A percentile compares a stretch with the other conserved stretches of the same genome.
phyloP scores from a whole-genome alignment of 129 eudicot genomes.

The Chrysanthemum seticuspe region DNA sequence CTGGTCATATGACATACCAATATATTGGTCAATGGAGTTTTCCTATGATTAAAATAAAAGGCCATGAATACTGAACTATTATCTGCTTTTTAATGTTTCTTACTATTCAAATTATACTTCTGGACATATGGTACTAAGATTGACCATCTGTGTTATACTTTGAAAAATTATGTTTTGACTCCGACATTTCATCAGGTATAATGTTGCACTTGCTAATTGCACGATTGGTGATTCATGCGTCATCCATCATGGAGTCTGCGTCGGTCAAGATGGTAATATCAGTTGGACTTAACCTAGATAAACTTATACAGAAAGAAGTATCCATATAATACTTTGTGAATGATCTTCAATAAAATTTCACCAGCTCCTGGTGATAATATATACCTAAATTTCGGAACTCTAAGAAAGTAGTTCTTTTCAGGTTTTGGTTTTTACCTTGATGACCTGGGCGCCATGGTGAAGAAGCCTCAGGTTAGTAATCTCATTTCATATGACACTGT shows the following conservation, averaged over 20 bases:
- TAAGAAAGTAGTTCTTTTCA: slow-evolving; percentile 30
- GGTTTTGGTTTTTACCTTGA: slow-evolving; percentile 86
- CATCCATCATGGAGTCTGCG: slow-evolving; percentile 84
- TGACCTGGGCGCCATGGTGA: slow-evolving; percentile 64
- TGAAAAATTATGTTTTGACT: not conserved
- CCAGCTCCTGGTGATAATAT: not conserved
- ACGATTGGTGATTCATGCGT: slow-evolving; percentile 70
- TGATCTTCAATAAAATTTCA: not conserved
- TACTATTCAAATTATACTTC: not conserved
- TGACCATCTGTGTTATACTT: not conserved
- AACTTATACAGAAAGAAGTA: not conserved
- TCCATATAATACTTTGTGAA: not conserved
- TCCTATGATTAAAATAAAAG: not conserved
- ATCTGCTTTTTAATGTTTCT: not conserved
- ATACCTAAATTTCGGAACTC: not conserved
- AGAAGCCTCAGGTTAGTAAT: slow-evolving; percentile 83
- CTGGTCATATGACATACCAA: not conserved
- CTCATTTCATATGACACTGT: not conserved
- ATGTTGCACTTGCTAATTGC: slow-evolving; percentile 84
- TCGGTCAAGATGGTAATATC: slow-evolving; percentile 87
- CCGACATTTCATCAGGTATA: slow-evolving; percentile 54
- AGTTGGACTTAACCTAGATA: not conserved
- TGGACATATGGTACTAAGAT: not conserved
- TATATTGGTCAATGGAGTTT: not conserved
- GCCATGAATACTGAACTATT: not conserved